Conservation (phyloP, 2,329 filamentous ascomycete genomes). For the Leptographium flavum region DNA sequence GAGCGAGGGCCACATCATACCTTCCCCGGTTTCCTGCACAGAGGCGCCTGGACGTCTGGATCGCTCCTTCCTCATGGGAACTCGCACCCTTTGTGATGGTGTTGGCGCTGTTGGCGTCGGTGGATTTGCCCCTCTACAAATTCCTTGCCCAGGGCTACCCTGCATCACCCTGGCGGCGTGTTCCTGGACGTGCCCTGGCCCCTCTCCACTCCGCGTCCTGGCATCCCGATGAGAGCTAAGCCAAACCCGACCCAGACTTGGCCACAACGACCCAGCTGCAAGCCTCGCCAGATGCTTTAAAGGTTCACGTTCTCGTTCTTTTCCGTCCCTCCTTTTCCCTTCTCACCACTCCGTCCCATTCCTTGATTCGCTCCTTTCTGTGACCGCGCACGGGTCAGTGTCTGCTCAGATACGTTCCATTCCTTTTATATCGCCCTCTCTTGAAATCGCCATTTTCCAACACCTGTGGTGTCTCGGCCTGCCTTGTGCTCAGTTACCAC, state of each 20-base stretch:
- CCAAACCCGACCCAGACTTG: no score
- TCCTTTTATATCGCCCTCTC: background rate
- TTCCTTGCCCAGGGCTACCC: background rate
- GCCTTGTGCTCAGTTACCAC: background rate
- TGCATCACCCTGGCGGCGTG: no score
- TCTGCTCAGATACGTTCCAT: slow-evolving; percentile 9
- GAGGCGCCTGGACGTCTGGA: background rate
- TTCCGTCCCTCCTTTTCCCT: background rate
- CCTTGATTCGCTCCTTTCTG: slow-evolving; percentile 8
- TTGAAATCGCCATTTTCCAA: background rate
- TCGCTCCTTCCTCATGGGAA: slow-evolving; percentile 1
- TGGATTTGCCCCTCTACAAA: background rate
- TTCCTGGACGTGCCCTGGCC: no score
- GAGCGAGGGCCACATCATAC: background rate
- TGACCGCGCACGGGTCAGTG: slow-evolving; percentile 5
- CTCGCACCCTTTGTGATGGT: no score
- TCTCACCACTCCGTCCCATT: background rate
- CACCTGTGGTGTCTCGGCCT: background rate
- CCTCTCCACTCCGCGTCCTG: background rate
- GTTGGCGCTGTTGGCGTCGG: no score
- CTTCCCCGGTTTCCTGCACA: slow-evolving; percentile 1
- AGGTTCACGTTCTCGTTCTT: background rate
- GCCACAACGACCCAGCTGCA: background rate
- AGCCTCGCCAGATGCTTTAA: background rate
- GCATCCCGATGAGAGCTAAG: background rate